These are phyloP conservation scores for Arctium lappa DNA, from an alignment of 129 eudicot genomes.

Conservation along the genomic window DNA sequence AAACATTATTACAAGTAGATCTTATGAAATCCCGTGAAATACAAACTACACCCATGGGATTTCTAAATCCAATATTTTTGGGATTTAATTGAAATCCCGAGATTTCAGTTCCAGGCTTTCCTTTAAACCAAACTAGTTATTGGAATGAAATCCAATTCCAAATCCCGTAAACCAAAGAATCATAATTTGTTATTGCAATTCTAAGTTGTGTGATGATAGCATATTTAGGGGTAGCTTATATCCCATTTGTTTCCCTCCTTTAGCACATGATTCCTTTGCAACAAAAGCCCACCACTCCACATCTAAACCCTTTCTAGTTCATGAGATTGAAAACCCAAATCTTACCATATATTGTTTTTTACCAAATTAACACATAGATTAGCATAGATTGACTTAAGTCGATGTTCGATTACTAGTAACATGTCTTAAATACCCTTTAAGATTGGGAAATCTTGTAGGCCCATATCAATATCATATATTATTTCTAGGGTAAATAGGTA, in stretches of 20 bases:
- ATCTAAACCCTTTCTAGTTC: slow-evolving; percentile 25
- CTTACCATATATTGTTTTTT: slow-evolving; percentile 13
- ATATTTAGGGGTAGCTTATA: slow-evolving; percentile 24
- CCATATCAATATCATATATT: neutral
- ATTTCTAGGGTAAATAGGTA: neutral
- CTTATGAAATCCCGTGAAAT: no score
- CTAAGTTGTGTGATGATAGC: slow-evolving; percentile 15
- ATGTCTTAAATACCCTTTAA: neutral
- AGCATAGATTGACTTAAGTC: neutral
- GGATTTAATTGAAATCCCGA: no score
- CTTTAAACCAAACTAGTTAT: no score
- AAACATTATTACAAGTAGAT: no score
- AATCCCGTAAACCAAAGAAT: no score
- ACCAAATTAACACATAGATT: neutral
- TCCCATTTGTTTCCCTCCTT: slow-evolving; percentile 27
- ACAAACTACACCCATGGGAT: no score
- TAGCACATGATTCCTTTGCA: slow-evolving; percentile 41
- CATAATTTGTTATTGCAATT: neutral
- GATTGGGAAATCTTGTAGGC: slow-evolving; percentile 7
- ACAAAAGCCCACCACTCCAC: slow-evolving; percentile 34
- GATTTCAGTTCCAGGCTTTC: no score
- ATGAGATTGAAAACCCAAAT: slow-evolving; percentile 11
- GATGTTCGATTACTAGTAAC: slow-evolving; percentile 1
- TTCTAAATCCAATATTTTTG: no score
- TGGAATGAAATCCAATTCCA: no score